Base-by-base conservation (phyloP, 306 rosid genomes). In the Medicago lupulina region DNA sequence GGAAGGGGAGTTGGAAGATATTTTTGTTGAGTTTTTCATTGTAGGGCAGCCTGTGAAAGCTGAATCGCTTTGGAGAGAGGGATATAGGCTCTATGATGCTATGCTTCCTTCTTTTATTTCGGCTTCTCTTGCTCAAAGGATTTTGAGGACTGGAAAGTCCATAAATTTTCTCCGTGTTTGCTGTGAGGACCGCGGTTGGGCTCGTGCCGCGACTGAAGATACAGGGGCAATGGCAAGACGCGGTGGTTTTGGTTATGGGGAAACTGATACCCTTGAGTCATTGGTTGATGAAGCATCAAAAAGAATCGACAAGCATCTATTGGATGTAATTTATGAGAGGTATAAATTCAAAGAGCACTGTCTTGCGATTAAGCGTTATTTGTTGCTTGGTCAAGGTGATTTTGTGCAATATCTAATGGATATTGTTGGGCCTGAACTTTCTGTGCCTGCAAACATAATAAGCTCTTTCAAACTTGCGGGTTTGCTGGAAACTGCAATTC, bases 321-420 rank as follows among this genome's bases (percentile, higher is more conserved):
- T 95, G 89, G 96, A 90, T 83, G 98, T 95, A 51, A 89, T 95
- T 59, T 82, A 90, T 88, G 81, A 70, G 66, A 85, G 88, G 68
- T 95, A 90, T 69, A 95, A 92, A 76, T 92, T 95, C 87, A 95
- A 88, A 86, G 98, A 95, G 16, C 99, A 95, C 70, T 95, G 99
- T 79, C 96, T 92, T 59, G 99, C 99, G 25, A 95, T 95, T 82
- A 95, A 95, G 85, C 87, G 89, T 51, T 95, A 95, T 80, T 84
- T 95, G 73, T 77, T 95, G 55, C 92, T 95, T 73, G 97, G 98
- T 60, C 97, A 95, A 77, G 99, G 99, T 68, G 99, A 95, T 84
- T 95, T 95, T 85, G 99, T 95, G 77, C 99, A 89, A 79, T 95
- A 89, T 85, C 86, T 95, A 54, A 90, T 95, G 97, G 99, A 95